phyloP scores from a whole-genome alignment of 106 monocot species.

The Vanilla planifolia region DNA sequence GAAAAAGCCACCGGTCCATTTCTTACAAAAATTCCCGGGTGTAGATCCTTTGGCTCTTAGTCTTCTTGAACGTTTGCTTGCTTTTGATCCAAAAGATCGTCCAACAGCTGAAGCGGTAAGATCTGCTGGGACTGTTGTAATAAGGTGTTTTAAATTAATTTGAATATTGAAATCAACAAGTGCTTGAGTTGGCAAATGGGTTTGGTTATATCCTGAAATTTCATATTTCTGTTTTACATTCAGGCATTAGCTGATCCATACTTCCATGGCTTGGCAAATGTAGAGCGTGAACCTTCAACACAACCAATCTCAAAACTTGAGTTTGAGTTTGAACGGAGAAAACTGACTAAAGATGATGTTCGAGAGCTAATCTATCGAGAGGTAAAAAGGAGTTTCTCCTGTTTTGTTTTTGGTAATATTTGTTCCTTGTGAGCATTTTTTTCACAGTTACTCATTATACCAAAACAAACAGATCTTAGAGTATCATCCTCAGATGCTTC shows the following conservation, averaged over 20 bases:
- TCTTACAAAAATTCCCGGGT: conserved; percentile 50
- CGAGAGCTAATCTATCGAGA: conserved; percentile 49
- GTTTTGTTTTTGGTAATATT: neutral
- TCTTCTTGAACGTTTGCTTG: conserved; percentile 49
- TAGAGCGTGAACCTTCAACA: conserved; percentile 49
- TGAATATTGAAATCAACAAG: neutral
- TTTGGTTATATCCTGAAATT: neutral
- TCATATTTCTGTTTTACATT: no score
- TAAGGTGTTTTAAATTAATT: conserved; percentile 2
- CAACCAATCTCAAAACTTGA: conserved; percentile 46
- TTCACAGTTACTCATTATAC: conserved; percentile 16
- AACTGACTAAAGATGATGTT: conserved; percentile 48
- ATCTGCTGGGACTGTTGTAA: neutral
- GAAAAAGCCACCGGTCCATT: conserved; percentile 44
- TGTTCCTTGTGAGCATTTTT: neutral
- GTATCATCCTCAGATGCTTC: conserved; percentile 95
- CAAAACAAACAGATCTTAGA: conserved; percentile 82
- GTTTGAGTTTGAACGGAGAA: conserved; percentile 50
- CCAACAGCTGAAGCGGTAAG: conserved; percentile 67
- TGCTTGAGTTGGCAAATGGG: neutral
- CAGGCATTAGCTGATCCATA: conserved; percentile 50
- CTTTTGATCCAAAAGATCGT: conserved; percentile 71
- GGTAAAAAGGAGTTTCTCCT: conserved; percentile 21
- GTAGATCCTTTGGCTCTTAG: conserved; percentile 53
- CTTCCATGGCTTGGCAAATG: conserved; percentile 35